Percentiles rank a stretch among this genome's conserved stretches.
These are phyloP conservation scores for Syzygium jambos DNA, from an alignment of 345 rosid genomes.

Conservation along the genomic window DNA sequence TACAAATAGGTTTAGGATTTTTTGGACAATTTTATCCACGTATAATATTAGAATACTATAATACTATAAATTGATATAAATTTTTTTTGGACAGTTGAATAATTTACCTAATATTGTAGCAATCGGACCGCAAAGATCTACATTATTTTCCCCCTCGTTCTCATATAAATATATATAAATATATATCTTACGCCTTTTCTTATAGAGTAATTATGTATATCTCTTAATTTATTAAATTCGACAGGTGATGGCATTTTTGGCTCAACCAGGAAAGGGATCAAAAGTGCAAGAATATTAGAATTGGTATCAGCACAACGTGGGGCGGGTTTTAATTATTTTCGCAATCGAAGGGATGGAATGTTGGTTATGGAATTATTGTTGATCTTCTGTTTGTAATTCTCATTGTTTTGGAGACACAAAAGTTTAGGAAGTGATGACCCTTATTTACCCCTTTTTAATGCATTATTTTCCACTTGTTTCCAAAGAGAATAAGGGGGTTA, in stretches of 20 bases:
- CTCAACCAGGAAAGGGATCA: constrained; percentile 34
- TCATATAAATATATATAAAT: background rate
- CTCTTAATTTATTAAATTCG: too few species aligned
- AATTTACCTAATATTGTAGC: background rate
- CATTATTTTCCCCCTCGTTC: background rate
- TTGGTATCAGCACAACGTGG: constrained; percentile 62
- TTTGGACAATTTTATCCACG: too few species aligned
- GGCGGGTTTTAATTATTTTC: constrained; percentile 40
- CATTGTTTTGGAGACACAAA: constrained; percentile 27
- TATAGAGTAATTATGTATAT: background rate
- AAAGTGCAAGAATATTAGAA: constrained; percentile 61
- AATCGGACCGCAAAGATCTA: background rate
- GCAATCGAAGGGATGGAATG: constrained; percentile 51
- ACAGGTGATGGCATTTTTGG: constrained; percentile 55
- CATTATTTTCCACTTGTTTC: background rate
- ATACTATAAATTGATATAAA: background rate
- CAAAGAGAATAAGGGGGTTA: background rate
- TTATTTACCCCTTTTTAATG: background rate
- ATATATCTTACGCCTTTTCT: background rate
- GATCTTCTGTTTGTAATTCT: constrained; percentile 6
- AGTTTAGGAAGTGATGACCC: constrained; percentile 25
- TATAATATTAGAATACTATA: background rate
- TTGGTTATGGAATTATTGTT: too few species aligned
- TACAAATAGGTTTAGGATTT: too few species aligned
- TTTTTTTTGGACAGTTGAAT: background rate